phyloP scores from a whole-genome alignment of 352 stramenopile genomes.

The Achlya hypogyna region DNA sequence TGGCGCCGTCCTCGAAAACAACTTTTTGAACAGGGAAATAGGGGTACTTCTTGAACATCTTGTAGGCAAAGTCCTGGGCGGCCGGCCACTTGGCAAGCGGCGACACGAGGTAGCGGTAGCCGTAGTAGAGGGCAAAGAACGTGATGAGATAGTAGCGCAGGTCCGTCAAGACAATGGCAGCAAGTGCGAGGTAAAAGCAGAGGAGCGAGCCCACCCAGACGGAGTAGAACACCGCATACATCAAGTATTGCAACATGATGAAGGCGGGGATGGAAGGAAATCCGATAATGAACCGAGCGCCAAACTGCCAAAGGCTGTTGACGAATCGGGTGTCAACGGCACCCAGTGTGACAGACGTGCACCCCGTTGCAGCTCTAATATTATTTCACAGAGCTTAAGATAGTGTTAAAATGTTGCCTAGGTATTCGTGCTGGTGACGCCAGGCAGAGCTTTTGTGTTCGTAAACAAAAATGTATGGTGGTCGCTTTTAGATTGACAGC shows the following conservation, averaged over 20 bases:
- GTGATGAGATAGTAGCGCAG: background rate
- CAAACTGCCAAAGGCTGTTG: background rate
- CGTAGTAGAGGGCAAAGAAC: slow-evolving; percentile 15
- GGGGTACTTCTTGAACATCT: slow-evolving; percentile 28
- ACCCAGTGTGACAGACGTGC: background rate
- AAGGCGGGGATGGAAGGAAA: background rate
- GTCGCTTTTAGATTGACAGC: no score
- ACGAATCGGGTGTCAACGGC: background rate
- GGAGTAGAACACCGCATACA: slow-evolving; percentile 3
- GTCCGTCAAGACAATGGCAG: slow-evolving; percentile 5
- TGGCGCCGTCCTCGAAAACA: slow-evolving; percentile 9
- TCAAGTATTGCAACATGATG: slow-evolving; percentile 4
- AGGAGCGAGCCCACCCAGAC: slow-evolving; percentile 2
- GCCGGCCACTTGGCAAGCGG: background rate
- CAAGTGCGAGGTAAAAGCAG: background rate
- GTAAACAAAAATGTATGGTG: no score
- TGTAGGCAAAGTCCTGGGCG: slow-evolving; percentile 18
- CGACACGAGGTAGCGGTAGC: slow-evolving; percentile 3
- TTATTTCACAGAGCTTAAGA: background rate
- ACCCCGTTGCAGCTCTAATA: background rate
- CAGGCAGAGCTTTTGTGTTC: no score
- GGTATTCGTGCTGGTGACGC: background rate
- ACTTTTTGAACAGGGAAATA: slow-evolving; percentile 30
- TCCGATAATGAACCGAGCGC: background rate
- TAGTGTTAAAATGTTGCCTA: background rate